Percentiles rank a stretch among this genome's conserved stretches.
Conservation (phyloP, 2,329 filamentous ascomycete species). For the Colletotrichum sp. region DNA sequence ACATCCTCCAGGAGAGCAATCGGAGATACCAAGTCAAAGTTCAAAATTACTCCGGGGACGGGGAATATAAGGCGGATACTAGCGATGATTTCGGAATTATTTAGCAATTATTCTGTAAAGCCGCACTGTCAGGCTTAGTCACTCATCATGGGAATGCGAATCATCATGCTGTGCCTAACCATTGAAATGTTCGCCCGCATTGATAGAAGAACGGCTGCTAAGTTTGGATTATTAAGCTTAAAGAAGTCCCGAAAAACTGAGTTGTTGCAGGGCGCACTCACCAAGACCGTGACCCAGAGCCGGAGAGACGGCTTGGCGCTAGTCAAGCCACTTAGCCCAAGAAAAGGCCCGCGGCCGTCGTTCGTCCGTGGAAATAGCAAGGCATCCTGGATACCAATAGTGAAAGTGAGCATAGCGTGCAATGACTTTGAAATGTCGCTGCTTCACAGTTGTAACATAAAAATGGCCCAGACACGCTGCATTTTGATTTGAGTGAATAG, state of each 20-base stretch:
- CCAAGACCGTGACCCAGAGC: background rate
- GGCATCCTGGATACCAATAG: background rate
- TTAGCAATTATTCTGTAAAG: background rate
- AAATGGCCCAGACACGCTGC: background rate
- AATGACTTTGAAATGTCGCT: background rate
- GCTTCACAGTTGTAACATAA: background rate
- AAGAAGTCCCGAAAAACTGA: background rate
- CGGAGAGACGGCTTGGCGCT: background rate
- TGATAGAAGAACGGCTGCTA: background rate
- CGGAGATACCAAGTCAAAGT: background rate
- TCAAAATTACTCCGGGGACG: background rate
- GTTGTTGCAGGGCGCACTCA: background rate
- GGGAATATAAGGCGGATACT: background rate
- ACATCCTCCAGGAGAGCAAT: background rate
- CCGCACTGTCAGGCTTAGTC: background rate
- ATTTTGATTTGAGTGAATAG: background rate
- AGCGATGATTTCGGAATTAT: background rate
- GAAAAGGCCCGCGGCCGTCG: background rate
- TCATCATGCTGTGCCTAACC: background rate
- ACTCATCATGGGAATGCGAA: background rate
- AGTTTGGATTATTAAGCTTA: background rate
- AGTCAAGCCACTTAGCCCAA: background rate
- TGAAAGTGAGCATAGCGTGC: rapidly evolving
- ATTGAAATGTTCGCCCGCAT: background rate
- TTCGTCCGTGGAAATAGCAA: background rate